These are phyloP conservation scores for Aspergillus versicolor DNA, from an alignment of 2,329 filamentous ascomycete genomes.

Conservation along the genomic window DNA sequence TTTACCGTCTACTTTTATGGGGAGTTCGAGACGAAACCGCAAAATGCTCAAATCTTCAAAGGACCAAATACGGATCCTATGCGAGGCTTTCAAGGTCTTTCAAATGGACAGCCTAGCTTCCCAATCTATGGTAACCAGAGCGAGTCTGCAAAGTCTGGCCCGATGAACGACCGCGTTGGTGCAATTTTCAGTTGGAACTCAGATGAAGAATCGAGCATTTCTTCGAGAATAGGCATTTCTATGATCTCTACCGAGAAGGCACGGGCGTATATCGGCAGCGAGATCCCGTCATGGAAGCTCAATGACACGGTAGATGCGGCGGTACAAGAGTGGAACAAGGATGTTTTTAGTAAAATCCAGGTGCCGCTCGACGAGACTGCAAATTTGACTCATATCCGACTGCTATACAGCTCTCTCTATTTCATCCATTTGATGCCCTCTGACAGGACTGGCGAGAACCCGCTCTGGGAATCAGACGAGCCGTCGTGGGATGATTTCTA, in stretches of 20 bases:
- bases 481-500: constrained; percentile 72
- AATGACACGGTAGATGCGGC: constrained; percentile 52
- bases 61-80: constrained; percentile 36
- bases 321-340: constrained; percentile 58
- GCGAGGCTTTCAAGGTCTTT: constrained; percentile 49
- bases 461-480: constrained; percentile 62
- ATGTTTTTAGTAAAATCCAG: constrained; percentile 50
- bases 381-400: constrained; percentile 28
- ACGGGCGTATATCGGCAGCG: constrained; percentile 62
- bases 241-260: constrained; percentile 65
- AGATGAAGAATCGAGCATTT: constrained; percentile 50
- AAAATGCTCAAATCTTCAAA: constrained; percentile 38
- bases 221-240: constrained; percentile 64
- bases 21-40: constrained; percentile 40
- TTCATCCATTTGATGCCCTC: constrained; percentile 68
- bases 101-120: constrained; percentile 59
- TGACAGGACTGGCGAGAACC: constrained; percentile 70
- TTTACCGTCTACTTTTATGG: constrained; percentile 49
- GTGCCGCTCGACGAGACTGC: constrained; percentile 34
- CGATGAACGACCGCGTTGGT: constrained; percentile 55
- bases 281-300: constrained; percentile 66
- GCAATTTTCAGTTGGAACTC: constrained; percentile 61
- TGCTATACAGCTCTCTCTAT: constrained; percentile 47
- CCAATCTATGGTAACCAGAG: constrained; percentile 52
- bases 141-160: constrained; percentile 55